Base-by-base conservation (phyloP, 1,139 yeast species). In the Diutina rugosa region DNA sequence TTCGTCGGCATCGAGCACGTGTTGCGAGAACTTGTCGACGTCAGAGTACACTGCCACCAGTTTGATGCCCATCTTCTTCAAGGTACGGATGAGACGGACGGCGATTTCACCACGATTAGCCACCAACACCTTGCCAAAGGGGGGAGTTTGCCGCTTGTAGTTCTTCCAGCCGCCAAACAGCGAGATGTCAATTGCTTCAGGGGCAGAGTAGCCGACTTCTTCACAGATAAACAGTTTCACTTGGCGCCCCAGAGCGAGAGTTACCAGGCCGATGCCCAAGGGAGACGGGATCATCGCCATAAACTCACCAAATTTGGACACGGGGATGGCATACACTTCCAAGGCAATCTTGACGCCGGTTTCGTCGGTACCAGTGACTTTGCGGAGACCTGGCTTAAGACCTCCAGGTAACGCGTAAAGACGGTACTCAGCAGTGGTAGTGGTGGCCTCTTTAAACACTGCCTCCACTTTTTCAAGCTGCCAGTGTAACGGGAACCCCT, bases 61-160 rank as follows among this genome's bases (percentile, higher is more conserved):
- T 63, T 78, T 80, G 63, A 93, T 88, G 3, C 84, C 83, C 63
- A 91, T 70, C 68, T 85, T 85, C 69, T 88, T 89, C 66, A 91
- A 76, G 8, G 99, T 91, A 67, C 81, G 86, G 66, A 91, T 89
- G 63, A 93, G 88, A 67, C 99, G 79, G 45, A 90, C 97, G 3
- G 99, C 97, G 65, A 93, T 93, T 72, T 93, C 99, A 68, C 99
- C 99, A 72, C 99, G 82, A 74, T 93, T 93, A 46, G 99, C 98
- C 57, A 93, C 95, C 59, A 93, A 77, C 14, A 93, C 97, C 12
- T 88, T 81, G 53, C 84, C 78, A 71, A 91, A 91, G 0, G 93
- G 95, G 16, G 53, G 53, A 6, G 53, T 30, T 68, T 80, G 82
- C 63, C 72, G 74, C 54, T 87, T 78, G 70, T 87, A 90, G 8